Conservation (phyloP, 2,329 filamentous ascomycete species). For the Phialocephala subalpina region DNA sequence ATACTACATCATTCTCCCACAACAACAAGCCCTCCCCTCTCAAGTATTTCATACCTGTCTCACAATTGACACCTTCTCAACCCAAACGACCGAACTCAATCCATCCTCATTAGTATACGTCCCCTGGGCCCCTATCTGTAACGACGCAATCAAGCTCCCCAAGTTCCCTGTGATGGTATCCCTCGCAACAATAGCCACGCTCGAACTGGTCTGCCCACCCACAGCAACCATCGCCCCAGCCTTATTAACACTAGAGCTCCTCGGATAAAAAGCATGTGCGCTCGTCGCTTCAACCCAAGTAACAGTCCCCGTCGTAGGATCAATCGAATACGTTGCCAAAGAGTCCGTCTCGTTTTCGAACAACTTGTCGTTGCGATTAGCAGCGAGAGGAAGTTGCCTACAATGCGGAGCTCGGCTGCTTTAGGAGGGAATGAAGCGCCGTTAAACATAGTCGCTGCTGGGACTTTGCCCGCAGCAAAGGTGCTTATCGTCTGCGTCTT, state of each 20-base stretch:
- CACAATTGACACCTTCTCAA: constrained; percentile 18
- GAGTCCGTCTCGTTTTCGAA: constrained; percentile 55
- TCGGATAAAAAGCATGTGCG: constrained; percentile 51
- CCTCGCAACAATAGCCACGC: constrained; percentile 49
- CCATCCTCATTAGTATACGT: constrained; percentile 28
- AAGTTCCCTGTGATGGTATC: constrained; percentile 50
- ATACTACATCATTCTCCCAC: background rate
- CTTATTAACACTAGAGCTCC: constrained; percentile 53
- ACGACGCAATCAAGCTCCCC: constrained; percentile 31
- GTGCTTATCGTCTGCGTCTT: constrained; percentile 52
- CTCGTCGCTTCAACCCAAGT: constrained; percentile 49
- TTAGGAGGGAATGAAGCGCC: constrained; percentile 43
- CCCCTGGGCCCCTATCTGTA: constrained; percentile 18
- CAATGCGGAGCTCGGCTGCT: constrained; percentile 60
- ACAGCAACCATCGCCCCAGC: constrained; percentile 52
- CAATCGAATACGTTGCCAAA: constrained; percentile 47
- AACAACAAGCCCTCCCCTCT: background rate
- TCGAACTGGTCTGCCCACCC: constrained; percentile 48
- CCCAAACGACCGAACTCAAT: constrained; percentile 27
- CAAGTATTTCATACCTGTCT: background rate
- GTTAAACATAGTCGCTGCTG: constrained; percentile 42
- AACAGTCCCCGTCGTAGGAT: constrained; percentile 44
- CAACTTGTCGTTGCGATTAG: constrained; percentile 67
- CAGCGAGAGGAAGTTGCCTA: constrained; percentile 62
- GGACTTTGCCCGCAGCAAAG: constrained; percentile 44